phyloP scores from a whole-genome alignment of 495 filamentous ascomycete species.

The Penicillium dipodomyicola region DNA sequence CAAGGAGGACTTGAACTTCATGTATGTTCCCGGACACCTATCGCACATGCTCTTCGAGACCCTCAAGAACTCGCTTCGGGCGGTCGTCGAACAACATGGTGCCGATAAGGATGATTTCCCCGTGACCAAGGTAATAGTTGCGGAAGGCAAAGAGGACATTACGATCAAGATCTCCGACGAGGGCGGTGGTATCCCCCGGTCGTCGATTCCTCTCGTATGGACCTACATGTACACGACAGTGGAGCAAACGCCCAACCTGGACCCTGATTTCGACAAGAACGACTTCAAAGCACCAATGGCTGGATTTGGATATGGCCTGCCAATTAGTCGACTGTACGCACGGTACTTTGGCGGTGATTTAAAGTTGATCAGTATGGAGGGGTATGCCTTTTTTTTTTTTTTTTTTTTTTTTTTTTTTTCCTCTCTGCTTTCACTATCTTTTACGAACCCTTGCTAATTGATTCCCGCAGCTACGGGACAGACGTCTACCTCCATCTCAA shows the following conservation, averaged over 20 bases:
- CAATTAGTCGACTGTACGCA: conserved; percentile 90
- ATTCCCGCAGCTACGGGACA: conserved; percentile 77
- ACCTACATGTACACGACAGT: conserved; percentile 99
- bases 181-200: conserved; percentile 90
- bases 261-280: conserved; percentile 97
- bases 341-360: conserved; percentile 96
- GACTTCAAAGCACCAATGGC: conserved; percentile 99
- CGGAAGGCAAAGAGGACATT: conserved; percentile 96
- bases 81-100: conserved; percentile 93
- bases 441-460: conserved; percentile 8
- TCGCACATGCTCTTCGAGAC: conserved; percentile 99
- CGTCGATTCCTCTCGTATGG: conserved; percentile 92
- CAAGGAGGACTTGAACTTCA: conserved; percentile 89
- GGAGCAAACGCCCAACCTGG: conserved; percentile 87
- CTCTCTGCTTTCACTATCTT: neutral
- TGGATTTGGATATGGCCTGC: conserved; percentile 93
- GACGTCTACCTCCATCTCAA: conserved; percentile 98
- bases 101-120: conserved; percentile 94
- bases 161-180: conserved; percentile 98
- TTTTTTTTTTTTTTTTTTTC: neutral
- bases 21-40: conserved; percentile 97
- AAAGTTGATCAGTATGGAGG: conserved; percentile 99
- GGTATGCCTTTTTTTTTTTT: conserved; percentile 66
- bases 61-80: conserved; percentile 94
- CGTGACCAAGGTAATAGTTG: conserved; percentile 93